Evolutionary conservation across 2,329 filamentous ascomycete genomes (phyloP).

Genomic region (Aspergillus spinulosporus): DNA sequence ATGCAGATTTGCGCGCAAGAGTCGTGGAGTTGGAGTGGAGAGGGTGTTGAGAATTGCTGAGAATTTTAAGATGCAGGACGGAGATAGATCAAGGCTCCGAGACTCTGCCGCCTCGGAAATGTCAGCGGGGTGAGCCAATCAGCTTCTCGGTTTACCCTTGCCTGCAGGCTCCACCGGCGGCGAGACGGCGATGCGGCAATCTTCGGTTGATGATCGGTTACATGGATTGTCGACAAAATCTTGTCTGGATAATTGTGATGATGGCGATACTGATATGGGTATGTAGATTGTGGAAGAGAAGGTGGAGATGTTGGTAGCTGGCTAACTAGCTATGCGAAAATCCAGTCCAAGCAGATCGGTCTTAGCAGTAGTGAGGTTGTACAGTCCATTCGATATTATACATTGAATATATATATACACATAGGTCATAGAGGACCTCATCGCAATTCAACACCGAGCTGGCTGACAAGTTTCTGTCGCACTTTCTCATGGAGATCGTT

Average conservation of each 20-base stretch:
- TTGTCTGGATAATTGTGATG: background rate
- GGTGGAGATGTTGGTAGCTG: background rate
- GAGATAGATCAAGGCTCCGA: constrained; percentile 40
- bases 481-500: constrained; percentile 75
- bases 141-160: constrained; percentile 30
- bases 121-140: constrained; percentile 31
- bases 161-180: constrained; percentile 10
- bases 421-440: constrained; percentile 35
- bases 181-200: constrained; percentile 19
- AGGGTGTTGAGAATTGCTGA: constrained; percentile 14
- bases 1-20: constrained; percentile 13
- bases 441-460: constrained; percentile 77
- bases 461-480: constrained; percentile 62
- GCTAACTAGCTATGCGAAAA: background rate
- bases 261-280: background rate
- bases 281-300: background rate
- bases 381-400: constrained; percentile 8
- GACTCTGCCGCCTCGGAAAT: constrained; percentile 22
- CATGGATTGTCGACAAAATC: background rate
- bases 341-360: background rate
- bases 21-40: constrained; percentile 8
- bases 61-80: constrained; percentile 18
- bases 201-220: constrained; percentile 17
- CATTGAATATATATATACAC: constrained; percentile 5
- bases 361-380: constrained; percentile 3